These are phyloP conservation scores for Zygoascus sp. DNA, from an alignment of 1,139 yeast species.

Conservation along the genomic window DNA sequence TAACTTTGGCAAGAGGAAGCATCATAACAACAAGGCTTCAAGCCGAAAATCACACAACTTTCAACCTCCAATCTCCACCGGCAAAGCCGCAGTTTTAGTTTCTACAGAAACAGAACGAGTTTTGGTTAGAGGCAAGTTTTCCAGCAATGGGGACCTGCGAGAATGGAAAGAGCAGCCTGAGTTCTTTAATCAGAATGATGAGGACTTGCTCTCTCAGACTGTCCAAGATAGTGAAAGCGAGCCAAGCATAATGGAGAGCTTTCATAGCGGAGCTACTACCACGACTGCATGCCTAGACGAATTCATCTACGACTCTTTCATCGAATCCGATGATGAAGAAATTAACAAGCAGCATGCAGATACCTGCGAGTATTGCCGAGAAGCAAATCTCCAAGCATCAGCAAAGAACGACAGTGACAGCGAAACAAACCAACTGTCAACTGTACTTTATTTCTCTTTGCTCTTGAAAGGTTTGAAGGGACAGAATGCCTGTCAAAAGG, in stretches of 20 bases:
- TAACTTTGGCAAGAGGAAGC: background rate
- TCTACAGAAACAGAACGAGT: slow-evolving; percentile 8
- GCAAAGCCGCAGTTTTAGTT: background rate
- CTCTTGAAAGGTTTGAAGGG: background rate
- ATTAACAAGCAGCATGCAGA: slow-evolving; percentile 1
- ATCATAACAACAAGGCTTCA: background rate
- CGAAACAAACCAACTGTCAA: slow-evolving; percentile 1
- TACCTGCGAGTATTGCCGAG: slow-evolving; percentile 12
- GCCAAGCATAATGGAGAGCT: background rate
- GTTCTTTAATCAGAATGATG: slow-evolving; percentile 6
- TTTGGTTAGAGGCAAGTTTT: slow-evolving; percentile 12
- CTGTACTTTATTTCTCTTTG: slow-evolving; percentile 8
- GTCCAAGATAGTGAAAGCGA: background rate
- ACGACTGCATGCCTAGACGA: slow-evolving; percentile 1
- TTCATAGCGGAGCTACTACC: background rate
- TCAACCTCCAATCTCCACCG: background rate
- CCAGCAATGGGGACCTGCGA: slow-evolving; percentile 11
- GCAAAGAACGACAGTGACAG: background rate
- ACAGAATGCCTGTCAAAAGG: background rate
- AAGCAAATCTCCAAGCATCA: background rate
- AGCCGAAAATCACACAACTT: background rate
- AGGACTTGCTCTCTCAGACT: background rate
- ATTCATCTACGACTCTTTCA: background rate
- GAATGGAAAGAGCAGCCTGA: slow-evolving; percentile 14
- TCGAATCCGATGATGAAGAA: slow-evolving; percentile 1